Evolutionary conservation across 495 filamentous ascomycete species (phyloP).

Genomic region (Glonium stellatum): DNA sequence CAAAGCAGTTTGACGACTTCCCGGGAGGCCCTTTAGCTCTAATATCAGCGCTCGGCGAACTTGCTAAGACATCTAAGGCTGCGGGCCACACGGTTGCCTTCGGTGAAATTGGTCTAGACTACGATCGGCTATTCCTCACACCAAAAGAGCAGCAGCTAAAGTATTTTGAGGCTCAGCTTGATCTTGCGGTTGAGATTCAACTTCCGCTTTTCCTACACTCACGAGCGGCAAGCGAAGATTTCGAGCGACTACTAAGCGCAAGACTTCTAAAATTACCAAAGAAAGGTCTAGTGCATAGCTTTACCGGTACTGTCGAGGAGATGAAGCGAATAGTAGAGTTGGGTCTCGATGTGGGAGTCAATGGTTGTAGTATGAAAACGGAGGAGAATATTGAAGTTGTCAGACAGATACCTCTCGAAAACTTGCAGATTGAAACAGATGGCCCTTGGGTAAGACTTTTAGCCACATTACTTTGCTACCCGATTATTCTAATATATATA

Average conservation of each 20-base stretch:
- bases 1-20: constrained; percentile 60
- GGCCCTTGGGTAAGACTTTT: constrained; percentile 64
- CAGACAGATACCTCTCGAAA: constrained; percentile 60
- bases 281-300: constrained; percentile 80
- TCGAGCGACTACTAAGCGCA: constrained; percentile 55
- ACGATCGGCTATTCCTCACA: constrained; percentile 78
- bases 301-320: constrained; percentile 79
- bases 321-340: constrained; percentile 67
- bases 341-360: constrained; percentile 78
- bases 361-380: constrained; percentile 90
- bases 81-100: constrained; percentile 65
- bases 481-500: neutral
- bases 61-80: constrained; percentile 46
- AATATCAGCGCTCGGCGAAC: constrained; percentile 47
- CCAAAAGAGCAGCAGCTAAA: constrained; percentile 69
- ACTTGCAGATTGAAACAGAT: constrained; percentile 87
- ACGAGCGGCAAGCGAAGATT: constrained; percentile 73
- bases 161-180: constrained; percentile 75
- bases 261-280: constrained; percentile 53
- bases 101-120: constrained; percentile 94
- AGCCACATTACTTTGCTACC: neutral
- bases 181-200: constrained; percentile 68
- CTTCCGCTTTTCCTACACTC: constrained; percentile 88
- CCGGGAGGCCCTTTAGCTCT: constrained; percentile 45
- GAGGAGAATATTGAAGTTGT: constrained; percentile 81